These are phyloP conservation scores for Daldinia caldariorum DNA, from an alignment of 495 filamentous ascomycete genomes.

Conservation along the genomic window DNA sequence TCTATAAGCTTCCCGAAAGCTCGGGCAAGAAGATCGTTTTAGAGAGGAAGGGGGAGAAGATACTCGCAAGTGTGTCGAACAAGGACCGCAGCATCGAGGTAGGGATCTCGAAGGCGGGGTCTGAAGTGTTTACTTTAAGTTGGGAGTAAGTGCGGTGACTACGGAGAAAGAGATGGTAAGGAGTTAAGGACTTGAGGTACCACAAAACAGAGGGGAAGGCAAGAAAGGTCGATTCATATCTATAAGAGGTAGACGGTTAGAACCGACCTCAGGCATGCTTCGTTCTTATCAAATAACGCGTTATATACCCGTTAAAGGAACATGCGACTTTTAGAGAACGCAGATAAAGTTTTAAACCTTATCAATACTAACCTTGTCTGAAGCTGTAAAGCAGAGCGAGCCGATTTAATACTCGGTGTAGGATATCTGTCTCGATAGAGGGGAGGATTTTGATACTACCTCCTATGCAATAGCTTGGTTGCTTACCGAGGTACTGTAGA, in stretches of 20 bases:
- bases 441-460: no score
- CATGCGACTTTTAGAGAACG: no score
- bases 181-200: neutral
- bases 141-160: slow-evolving; percentile 15
- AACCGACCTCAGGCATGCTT: neutral
- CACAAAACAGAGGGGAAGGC: neutral
- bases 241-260: neutral
- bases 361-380: no score
- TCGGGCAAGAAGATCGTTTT: slow-evolving; percentile 67
- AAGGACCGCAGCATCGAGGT: slow-evolving; percentile 68
- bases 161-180: neutral
- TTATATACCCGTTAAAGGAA: no score
- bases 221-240: neutral
- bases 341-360: no score
- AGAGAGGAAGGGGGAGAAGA: slow-evolving; percentile 67
- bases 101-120: slow-evolving; percentile 67
- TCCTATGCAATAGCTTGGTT: no score
- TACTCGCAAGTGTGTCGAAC: slow-evolving; percentile 61
- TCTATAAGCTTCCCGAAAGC: slow-evolving; percentile 69
- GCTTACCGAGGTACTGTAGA: no score
- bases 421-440: no score
- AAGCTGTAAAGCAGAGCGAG: no score
- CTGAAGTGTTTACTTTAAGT: slow-evolving; percentile 42
- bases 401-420: no score
- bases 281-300: neutral